Conservation (phyloP, 495 filamentous ascomycete genomes). For the Pseudoneurospora amorphoporcata region DNA sequence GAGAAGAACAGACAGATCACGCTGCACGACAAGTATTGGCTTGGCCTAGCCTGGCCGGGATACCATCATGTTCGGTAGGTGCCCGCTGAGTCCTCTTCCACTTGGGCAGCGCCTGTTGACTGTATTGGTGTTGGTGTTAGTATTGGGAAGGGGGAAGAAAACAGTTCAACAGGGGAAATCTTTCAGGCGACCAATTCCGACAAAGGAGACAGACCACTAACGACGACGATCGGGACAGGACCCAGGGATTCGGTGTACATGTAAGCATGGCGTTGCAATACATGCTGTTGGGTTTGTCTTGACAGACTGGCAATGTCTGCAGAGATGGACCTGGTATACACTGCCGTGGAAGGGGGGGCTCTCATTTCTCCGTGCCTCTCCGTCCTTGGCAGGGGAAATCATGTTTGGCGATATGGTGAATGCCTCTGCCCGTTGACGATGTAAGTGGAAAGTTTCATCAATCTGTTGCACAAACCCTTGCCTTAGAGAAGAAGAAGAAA, state of each 20-base stretch:
- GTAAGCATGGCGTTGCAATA: neutral
- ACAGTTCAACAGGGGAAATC: neutral
- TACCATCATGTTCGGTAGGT: neutral
- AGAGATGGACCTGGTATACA: neutral
- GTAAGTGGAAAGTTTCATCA: neutral
- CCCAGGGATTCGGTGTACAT: neutral
- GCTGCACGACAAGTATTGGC: neutral
- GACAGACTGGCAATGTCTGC: neutral
- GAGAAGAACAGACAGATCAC: neutral
- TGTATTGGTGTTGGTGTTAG: neutral
- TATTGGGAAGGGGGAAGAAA: neutral
- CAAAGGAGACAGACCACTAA: neutral
- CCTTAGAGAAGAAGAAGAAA: neutral
- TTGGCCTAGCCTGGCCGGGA: neutral
- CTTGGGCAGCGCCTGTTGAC: neutral
- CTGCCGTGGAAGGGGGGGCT: neutral
- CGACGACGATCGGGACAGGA: neutral
- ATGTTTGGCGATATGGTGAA: neutral
- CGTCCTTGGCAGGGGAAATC: neutral
- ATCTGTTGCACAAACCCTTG: neutral
- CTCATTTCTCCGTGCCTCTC: neutral
- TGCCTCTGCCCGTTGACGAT: neutral
- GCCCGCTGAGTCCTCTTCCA: neutral
- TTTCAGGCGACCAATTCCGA: neutral
- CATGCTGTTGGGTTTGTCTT: neutral